phyloP scores from a whole-genome alignment of 108 stramenopile genomes.

The Pseudonitzschia multiseries region DNA sequence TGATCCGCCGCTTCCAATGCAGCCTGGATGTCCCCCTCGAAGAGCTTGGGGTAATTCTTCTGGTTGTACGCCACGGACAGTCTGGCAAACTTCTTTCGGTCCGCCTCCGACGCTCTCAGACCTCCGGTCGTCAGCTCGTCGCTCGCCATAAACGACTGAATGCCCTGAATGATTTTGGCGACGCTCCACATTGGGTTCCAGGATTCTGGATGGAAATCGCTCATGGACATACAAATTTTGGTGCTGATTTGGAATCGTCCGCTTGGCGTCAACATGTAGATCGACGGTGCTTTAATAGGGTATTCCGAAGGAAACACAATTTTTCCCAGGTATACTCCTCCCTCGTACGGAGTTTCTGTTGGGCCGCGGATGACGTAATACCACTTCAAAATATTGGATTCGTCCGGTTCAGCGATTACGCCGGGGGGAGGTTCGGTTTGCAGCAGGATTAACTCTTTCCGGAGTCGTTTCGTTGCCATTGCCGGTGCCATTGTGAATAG shows the following conservation, averaged over 20 bases:
- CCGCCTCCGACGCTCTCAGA: conserved; percentile 52
- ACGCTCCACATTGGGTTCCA: conserved; percentile 93
- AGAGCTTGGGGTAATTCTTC: conserved; percentile 37
- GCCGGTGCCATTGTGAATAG: conserved; percentile 33
- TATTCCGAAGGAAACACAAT: conserved; percentile 77
- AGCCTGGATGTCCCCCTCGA: conserved; percentile 34
- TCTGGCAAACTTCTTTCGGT: conserved; percentile 61
- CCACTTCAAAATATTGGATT: conserved; percentile 46
- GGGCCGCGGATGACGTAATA: conserved; percentile 65
- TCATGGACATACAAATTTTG: conserved; percentile 82
- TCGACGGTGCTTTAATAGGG: conserved; percentile 84
- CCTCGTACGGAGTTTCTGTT: conserved; percentile 69
- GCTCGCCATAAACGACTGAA: conserved; percentile 90
- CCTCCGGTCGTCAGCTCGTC: conserved; percentile 82
- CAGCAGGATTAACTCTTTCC: conserved; percentile 34
- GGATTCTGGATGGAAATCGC: conserved; percentile 84
- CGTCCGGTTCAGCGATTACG: conserved; percentile 43
- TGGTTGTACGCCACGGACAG: conserved; percentile 68
- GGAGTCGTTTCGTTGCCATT: conserved; percentile 38
- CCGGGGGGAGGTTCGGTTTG: conserved; percentile 43
- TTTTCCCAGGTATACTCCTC: conserved; percentile 76
- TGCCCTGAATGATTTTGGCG: conserved; percentile 85
- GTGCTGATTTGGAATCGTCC: conserved; percentile 74
- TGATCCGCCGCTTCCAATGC: conserved; percentile 26
- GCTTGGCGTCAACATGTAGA: conserved; percentile 83